Evolutionary conservation across 495 filamentous ascomycete species (phyloP).

Genomic region (Talaromyces liani): DNA sequence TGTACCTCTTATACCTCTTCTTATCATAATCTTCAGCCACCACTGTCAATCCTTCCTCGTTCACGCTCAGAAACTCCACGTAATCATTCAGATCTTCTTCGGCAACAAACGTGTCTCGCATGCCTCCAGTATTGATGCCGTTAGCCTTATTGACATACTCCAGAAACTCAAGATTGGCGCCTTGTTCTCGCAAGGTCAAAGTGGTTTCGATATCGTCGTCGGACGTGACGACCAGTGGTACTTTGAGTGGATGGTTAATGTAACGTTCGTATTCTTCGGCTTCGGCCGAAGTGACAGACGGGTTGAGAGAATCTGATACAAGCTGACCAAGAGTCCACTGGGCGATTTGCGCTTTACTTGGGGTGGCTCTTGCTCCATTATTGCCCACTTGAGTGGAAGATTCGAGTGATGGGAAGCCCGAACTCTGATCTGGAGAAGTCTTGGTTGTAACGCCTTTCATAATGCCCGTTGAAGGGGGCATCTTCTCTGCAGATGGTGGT

Average conservation of each 20-base stretch:
- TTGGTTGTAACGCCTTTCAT: slow-evolving; percentile 33
- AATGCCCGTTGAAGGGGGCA: slow-evolving; percentile 26
- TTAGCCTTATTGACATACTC: slow-evolving; percentile 58
- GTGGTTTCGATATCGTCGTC: slow-evolving; percentile 47
- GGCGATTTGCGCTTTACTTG: slow-evolving; percentile 58
- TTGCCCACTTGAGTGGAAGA: slow-evolving; percentile 14
- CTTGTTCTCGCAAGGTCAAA: slow-evolving; percentile 27
- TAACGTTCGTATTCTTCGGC: slow-evolving; percentile 85
- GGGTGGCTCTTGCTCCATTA: slow-evolving; percentile 14
- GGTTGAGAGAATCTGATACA: slow-evolving; percentile 70
- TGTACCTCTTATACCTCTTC: slow-evolving; percentile 93
- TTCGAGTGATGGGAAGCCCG: slow-evolving; percentile 17
- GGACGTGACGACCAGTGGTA: slow-evolving; percentile 78
- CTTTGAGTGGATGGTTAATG: slow-evolving; percentile 79
- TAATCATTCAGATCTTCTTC: slow-evolving; percentile 72
- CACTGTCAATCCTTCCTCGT: slow-evolving; percentile 82
- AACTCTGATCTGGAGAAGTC: slow-evolving; percentile 16
- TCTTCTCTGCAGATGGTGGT: slow-evolving; percentile 24
- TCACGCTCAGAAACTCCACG: slow-evolving; percentile 63
- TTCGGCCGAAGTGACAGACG: slow-evolving; percentile 64
- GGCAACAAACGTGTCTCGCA: slow-evolving; percentile 19
- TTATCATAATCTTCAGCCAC: slow-evolving; percentile 73
- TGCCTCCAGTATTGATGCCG: slow-evolving; percentile 15
- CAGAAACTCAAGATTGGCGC: slow-evolving; percentile 57
- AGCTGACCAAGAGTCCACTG: slow-evolving; percentile 87